Evolutionary conservation across 768 basidiomycete genomes (phyloP).

Genomic region (Psilocybe tampanensis): DNA sequence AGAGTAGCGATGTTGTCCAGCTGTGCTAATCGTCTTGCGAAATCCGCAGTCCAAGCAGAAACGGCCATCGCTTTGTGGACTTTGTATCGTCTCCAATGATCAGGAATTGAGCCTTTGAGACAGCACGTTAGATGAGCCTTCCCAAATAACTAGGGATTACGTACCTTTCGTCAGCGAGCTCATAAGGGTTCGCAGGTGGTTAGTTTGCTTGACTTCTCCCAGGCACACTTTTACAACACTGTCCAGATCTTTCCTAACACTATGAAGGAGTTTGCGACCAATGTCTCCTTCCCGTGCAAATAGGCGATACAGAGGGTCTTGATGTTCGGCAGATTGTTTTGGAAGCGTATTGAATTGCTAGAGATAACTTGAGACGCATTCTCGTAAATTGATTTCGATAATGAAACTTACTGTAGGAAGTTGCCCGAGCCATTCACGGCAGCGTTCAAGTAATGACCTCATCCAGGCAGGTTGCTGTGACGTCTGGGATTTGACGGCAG

Average conservation of each 20-base stretch:
- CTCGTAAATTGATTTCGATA: background rate
- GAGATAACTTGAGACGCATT: background rate
- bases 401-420: conserved; percentile 66
- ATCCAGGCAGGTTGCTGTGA: conserved; percentile 94
- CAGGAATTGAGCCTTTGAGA: conserved; percentile 76
- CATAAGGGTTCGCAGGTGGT: conserved; percentile 91
- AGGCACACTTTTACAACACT: conserved; percentile 85
- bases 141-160: conserved; percentile 13
- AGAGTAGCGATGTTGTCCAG: conserved; percentile 70
- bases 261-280: conserved; percentile 75
- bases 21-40: conserved; percentile 80
- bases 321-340: conserved; percentile 68
- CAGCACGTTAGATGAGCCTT: background rate
- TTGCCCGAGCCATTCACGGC: conserved; percentile 79
- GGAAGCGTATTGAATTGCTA: conserved; percentile 67
- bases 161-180: conserved; percentile 83
- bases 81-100: conserved; percentile 90
- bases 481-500: conserved; percentile 63
- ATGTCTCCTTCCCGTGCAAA: conserved; percentile 88
- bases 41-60: conserved; percentile 83
- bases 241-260: conserved; percentile 78
- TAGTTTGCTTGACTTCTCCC: conserved; percentile 92
- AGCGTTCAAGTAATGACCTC: conserved; percentile 79
- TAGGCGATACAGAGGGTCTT: conserved; percentile 86
- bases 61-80: conserved; percentile 81